These are phyloP conservation scores for Scytalidium sp. DNA, from an alignment of 2,329 filamentous ascomycete species.

Conservation along the genomic window DNA sequence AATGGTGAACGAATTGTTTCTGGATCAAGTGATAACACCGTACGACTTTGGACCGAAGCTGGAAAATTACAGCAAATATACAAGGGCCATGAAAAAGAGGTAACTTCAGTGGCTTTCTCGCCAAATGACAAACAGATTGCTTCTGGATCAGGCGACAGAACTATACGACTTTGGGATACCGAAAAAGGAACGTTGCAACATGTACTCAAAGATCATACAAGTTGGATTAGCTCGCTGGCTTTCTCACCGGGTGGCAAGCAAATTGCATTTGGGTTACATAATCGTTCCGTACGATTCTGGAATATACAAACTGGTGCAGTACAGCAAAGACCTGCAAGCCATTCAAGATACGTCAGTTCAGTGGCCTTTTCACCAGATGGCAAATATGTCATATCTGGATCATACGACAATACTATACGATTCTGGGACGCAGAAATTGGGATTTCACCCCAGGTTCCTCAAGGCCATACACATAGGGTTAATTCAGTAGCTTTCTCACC, in stretches of 20 bases:
- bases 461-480: too few relatives aligned
- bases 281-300: constrained; percentile 94
- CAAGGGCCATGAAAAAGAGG: constrained; percentile 1
- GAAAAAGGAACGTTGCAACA: neutral
- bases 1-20: too few relatives aligned
- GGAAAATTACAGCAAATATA: neutral
- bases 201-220: neutral
- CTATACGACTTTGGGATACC: neutral
- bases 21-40: neutral
- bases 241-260: constrained; percentile 10
- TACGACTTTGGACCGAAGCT: neutral
- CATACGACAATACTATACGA: too few relatives aligned
- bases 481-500: too few relatives aligned
- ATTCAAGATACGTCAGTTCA: too few relatives aligned
- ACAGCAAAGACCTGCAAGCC: neutral
- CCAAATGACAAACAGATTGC: constrained; percentile 1
- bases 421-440: too few relatives aligned
- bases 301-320: too few relatives aligned
- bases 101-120: constrained; percentile 1
- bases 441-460: too few relatives aligned
- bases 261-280: constrained; percentile 51
- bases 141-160: constrained; percentile 3
- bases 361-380: too few relatives aligned
- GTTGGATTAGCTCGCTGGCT: constrained; percentile 1
- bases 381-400: too few relatives aligned